These are phyloP conservation scores for Kondoa subrosea DNA, from an alignment of 768 basidiomycete species.

Conservation along the genomic window DNA sequence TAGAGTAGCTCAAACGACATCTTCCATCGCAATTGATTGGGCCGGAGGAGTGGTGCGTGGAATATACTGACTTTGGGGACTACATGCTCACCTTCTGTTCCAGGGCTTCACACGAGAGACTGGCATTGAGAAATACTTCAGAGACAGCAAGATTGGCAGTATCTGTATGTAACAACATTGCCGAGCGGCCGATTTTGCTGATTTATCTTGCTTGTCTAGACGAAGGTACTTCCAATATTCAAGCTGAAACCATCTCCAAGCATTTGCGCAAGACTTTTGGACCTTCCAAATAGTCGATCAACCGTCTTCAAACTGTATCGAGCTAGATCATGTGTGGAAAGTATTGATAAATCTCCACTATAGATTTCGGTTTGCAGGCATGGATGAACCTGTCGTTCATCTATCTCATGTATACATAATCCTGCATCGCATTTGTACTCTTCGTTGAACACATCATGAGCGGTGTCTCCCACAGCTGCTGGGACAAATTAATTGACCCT, in stretches of 20 bases:
- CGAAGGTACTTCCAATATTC: background rate
- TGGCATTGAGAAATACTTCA: constrained; percentile 89
- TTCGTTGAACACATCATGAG: no score
- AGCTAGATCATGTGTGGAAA: no score
- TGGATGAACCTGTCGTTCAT: no score
- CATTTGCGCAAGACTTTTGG: background rate
- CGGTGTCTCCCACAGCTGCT: no score
- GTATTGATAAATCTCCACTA: no score
- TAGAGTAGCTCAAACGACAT: constrained; percentile 70
- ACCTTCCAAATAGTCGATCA: no score
- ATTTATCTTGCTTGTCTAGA: background rate
- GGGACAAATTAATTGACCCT: no score
- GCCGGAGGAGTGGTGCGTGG: constrained; percentile 82
- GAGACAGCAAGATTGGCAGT: constrained; percentile 86
- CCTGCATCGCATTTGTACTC: no score
- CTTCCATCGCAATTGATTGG: constrained; percentile 89
- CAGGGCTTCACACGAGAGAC: constrained; percentile 46
- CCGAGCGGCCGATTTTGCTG: background rate
- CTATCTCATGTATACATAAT: no score
- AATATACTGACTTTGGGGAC: constrained; percentile 32
- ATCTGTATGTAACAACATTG: background rate
- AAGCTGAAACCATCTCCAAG: background rate
- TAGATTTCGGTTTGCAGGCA: no score
- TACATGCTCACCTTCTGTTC: background rate
- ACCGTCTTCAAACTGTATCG: no score